phyloP scores from a whole-genome alignment of 108 stramenopile genomes.

The Cyclotella cryptica region DNA sequence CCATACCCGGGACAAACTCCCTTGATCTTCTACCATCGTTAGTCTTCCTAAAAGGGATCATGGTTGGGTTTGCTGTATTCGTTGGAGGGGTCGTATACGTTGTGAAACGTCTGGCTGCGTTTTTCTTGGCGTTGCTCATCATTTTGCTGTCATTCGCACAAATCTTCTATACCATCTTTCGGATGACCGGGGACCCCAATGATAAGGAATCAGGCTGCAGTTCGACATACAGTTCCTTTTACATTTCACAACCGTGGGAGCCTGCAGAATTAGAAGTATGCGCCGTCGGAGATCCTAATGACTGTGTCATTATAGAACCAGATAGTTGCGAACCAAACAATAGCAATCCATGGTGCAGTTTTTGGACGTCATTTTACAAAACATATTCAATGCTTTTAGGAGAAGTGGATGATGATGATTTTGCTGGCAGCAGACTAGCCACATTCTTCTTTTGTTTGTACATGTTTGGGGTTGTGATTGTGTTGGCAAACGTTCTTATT shows the following conservation, averaged over 20 bases:
- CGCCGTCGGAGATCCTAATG: constrained; percentile 1
- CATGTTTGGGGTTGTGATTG: constrained; percentile 51
- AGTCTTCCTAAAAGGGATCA: constrained; percentile 28
- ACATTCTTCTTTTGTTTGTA: constrained; percentile 36
- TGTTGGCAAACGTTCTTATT: constrained; percentile 75
- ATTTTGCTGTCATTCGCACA: constrained; percentile 84
- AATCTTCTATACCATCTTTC: constrained; percentile 78
- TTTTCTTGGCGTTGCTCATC: constrained; percentile 64
- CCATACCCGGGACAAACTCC: no score
- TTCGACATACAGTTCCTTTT: no score
- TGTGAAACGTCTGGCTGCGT: constrained; percentile 27
- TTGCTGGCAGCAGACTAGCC: constrained; percentile 29
- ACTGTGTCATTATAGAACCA: neutral
- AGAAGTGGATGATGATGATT: constrained; percentile 65
- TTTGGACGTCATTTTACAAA: constrained; percentile 57
- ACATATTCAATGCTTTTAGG: constrained; percentile 58
- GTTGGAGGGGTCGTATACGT: constrained; percentile 44
- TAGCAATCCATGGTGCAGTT: constrained; percentile 67
- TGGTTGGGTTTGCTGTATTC: constrained; percentile 54
- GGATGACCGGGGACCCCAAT: constrained; percentile 42
- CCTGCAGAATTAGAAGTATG: constrained; percentile 9
- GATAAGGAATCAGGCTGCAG: neutral
- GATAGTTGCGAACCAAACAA: constrained; percentile 41
- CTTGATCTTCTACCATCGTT: neutral
- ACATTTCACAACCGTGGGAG: no score